Conservation (phyloP, 495 filamentous ascomycete genomes). For the Friedmanniomyces simplex region DNA sequence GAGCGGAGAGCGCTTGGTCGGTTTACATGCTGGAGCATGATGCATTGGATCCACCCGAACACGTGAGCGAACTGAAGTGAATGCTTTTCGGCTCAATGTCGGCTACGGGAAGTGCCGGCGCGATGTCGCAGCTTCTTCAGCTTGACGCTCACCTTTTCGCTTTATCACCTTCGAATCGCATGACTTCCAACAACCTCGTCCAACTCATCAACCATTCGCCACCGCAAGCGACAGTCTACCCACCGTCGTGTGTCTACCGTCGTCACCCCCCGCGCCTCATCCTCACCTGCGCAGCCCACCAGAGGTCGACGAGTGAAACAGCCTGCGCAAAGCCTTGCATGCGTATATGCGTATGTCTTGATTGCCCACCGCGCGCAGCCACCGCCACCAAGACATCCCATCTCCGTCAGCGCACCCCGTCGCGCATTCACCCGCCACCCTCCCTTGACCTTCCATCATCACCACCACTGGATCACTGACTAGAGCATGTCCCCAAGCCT, state of each 20-base stretch:
- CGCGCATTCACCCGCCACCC: background rate
- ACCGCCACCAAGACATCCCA: background rate
- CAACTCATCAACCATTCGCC: background rate
- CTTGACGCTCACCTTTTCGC: too few species aligned
- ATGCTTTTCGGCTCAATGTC: background rate
- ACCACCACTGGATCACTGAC: background rate
- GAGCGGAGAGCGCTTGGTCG: background rate
- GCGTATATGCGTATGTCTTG: background rate
- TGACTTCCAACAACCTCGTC: background rate
- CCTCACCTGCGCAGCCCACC: background rate
- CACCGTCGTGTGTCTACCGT: background rate
- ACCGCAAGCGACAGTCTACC: background rate
- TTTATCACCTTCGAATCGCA: too few species aligned
- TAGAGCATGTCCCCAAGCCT: background rate
- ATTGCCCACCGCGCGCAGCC: background rate
- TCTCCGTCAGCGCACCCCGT: background rate
- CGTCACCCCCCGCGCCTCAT: background rate
- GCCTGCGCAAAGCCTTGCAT: background rate
- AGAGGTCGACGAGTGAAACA: background rate
- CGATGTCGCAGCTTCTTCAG: too few species aligned
- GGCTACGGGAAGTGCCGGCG: background rate
- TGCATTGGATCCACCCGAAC: background rate
- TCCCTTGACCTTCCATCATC: background rate
- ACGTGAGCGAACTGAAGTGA: background rate
- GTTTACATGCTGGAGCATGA: background rate